Percentiles rank a stretch among this genome's conserved stretches.
phyloP scores from a whole-genome alignment of 371 early-diverging fungal genomes.

The Paraphysoderma sedebokerense region DNA sequence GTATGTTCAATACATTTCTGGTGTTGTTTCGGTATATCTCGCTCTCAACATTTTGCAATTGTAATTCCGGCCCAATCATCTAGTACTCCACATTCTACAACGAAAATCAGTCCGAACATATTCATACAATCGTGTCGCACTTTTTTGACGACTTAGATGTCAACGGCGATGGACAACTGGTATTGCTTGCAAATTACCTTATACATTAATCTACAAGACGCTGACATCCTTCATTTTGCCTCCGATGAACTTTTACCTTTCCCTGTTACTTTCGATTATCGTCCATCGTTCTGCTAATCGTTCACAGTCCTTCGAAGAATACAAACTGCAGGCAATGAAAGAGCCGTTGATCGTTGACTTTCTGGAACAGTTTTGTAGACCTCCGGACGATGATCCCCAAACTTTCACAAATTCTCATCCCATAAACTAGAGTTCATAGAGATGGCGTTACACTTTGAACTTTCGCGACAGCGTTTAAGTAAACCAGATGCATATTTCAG shows the following conservation, averaged over 20 bases:
- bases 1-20: constrained; percentile 14
- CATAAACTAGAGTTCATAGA: too few species aligned
- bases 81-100: constrained; percentile 43
- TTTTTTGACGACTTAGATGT: constrained; percentile 72
- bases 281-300: too few species aligned
- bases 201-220: too few species aligned
- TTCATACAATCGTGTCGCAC: constrained; percentile 39
- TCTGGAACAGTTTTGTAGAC: constrained; percentile 53
- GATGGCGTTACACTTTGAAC: too few species aligned
- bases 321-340: constrained; percentile 62
- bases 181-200: too few species aligned
- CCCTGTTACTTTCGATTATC: neutral
- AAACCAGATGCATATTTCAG: too few species aligned
- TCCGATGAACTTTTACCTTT: neutral
- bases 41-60: neutral
- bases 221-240: constrained; percentile 5
- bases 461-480: too few species aligned
- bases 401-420: too few species aligned
- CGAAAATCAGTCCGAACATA: constrained; percentile 47
- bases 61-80: neutral
- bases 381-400: too few species aligned
- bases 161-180: constrained; percentile 58
- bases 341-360: constrained; percentile 68
- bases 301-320: constrained; percentile 55
- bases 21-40: neutral